Evolutionary conservation across 371 early-diverging fungal genomes (phyloP).

Genomic region (Zychaea mexicana): DNA sequence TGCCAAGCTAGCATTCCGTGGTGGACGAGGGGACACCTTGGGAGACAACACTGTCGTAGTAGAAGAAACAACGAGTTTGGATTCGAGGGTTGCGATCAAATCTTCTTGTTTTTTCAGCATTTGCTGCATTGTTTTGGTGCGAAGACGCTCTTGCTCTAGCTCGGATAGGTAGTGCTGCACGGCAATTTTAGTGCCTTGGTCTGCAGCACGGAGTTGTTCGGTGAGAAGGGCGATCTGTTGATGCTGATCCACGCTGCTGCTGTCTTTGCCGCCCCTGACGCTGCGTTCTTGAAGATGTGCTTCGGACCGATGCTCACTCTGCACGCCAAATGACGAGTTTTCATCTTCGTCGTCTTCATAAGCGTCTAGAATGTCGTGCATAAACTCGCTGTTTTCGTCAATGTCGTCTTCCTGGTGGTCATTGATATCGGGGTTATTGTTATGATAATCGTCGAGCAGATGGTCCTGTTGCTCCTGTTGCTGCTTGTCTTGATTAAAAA

Average conservation of each 20-base stretch:
- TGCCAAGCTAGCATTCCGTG: slow-evolving; percentile 12
- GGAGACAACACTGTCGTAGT: no score
- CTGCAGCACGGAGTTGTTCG: slow-evolving; percentile 30
- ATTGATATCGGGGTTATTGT: no score
- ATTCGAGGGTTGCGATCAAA: slow-evolving; percentile 38
- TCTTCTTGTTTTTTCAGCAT: slow-evolving; percentile 45
- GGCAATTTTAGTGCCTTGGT: slow-evolving; percentile 36
- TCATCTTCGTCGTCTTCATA: slow-evolving; percentile 30
- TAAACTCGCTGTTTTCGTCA: slow-evolving; percentile 27
- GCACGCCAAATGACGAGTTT: neutral
- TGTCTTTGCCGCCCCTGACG: slow-evolving; percentile 2
- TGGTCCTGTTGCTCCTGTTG: slow-evolving; percentile 15
- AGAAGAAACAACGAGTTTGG: slow-evolving; percentile 14
- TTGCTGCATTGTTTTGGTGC: slow-evolving; percentile 22
- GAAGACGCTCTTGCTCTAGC: slow-evolving; percentile 32
- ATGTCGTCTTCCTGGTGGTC: slow-evolving; percentile 20
- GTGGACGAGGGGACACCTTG: neutral
- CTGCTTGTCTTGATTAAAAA: slow-evolving; percentile 9
- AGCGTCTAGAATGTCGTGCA: slow-evolving; percentile 33
- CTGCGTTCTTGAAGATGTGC: slow-evolving; percentile 5
- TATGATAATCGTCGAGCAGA: neutral
- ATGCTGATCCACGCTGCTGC: neutral
- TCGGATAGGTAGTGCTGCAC: slow-evolving; percentile 36
- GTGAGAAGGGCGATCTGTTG: slow-evolving; percentile 24
- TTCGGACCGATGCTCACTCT: neutral